A percentile compares a stretch with the other conserved stretches of the same genome.
These are phyloP conservation scores for Plasmodium blacklocki DNA, from an alignment of 169 alveolate species.

Conservation along the genomic window DNA sequence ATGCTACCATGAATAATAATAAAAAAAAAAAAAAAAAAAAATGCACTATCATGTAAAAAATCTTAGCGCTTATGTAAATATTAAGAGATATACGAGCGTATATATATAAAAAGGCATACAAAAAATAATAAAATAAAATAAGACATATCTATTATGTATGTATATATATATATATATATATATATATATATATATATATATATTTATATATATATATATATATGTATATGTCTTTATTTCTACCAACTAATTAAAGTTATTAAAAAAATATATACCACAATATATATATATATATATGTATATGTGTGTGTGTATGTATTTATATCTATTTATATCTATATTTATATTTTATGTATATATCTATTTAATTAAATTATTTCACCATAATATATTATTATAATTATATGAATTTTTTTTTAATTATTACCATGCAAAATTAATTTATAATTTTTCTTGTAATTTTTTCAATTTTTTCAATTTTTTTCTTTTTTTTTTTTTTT, in stretches of 20 bases:
- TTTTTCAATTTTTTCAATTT: not conserved
- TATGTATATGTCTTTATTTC: not conserved
- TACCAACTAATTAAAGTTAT: no score
- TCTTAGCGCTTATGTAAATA: not conserved
- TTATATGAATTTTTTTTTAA: no score
- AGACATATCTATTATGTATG: not conserved
- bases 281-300: no score
- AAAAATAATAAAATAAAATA: no score
- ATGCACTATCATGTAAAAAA: slow-evolving; percentile 53
- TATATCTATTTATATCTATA: no score
- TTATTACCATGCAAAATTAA: no score
- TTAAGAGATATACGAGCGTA: not conserved
- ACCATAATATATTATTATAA: no score
- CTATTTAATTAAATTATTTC: no score
- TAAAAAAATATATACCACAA: no score
- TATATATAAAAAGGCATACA: slow-evolving; percentile 3
- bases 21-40: slow-evolving; percentile 77
- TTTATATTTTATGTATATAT: no score
- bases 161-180: slow-evolving; percentile 3
- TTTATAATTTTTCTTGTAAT: not conserved
- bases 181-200: slow-evolving; percentile 5
- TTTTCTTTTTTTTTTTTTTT: slow-evolving; percentile 3
- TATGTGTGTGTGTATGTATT: no score
- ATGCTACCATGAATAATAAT: slow-evolving; percentile 10
- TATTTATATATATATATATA: not conserved